Percentiles rank a stretch among this genome's conserved stretches.
Evolutionary conservation across 768 basidiomycete genomes (phyloP).

Genomic region (Russula lepida): DNA sequence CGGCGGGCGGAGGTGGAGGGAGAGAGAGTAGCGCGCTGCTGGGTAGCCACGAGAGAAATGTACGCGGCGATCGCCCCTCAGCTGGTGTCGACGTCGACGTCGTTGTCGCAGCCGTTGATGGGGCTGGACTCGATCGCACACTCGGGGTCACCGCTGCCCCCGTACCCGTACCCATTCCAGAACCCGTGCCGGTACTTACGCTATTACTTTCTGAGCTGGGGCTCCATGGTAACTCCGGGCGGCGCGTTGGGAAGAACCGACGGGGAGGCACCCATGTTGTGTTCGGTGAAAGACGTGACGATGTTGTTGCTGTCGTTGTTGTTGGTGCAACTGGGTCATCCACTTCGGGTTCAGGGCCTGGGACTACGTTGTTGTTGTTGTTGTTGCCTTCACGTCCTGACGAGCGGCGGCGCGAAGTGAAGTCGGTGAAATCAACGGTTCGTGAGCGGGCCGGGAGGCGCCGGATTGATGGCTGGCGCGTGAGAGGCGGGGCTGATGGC

Average conservation of each 20-base stretch:
- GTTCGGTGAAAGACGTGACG: conserved; percentile 5
- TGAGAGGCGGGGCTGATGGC: conserved; percentile 28
- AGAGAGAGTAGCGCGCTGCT: conserved; percentile 1
- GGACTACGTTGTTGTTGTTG: conserved; percentile 1
- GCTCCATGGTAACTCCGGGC: conserved; percentile 16
- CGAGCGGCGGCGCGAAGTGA: conserved; percentile 56
- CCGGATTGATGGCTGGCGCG: conserved; percentile 54
- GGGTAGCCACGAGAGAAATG: conserved; percentile 14
- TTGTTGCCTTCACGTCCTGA: conserved; percentile 31
- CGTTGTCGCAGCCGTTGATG: not conserved
- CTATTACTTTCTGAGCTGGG: too few relatives aligned
- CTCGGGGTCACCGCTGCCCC: not conserved
- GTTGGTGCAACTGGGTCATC: conserved; percentile 5
- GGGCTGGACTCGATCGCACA: conserved; percentile 1
- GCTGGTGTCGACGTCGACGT: not conserved
- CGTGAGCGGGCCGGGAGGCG: conserved; percentile 43
- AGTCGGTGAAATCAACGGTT: conserved; percentile 64
- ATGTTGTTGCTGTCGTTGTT: not conserved
- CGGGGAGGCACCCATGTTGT: conserved; percentile 13
- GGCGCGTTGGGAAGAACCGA: conserved; percentile 16
- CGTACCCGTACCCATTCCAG: not conserved
- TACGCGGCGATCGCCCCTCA: conserved; percentile 2
- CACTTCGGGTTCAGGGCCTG: conserved; percentile 12
- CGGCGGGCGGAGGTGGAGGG: conserved; percentile 9
- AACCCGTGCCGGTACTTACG: too few relatives aligned